Evolutionary conservation across 164 flowering plant genomes (phyloP).

Genomic region (Vitis labrusca): DNA sequence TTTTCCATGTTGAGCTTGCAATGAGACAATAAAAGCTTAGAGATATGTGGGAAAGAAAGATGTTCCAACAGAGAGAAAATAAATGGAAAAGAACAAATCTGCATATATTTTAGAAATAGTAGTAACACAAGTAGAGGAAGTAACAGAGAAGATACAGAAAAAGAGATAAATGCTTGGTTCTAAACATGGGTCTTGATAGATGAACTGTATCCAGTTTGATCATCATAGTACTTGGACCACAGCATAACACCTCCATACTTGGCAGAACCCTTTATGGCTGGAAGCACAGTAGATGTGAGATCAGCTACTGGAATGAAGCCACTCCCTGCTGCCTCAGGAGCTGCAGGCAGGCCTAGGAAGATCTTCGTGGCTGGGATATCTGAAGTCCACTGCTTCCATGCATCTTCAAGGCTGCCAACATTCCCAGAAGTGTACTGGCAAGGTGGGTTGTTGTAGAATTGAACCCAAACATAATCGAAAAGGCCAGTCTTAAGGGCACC

Average conservation of each 20-base stretch:
- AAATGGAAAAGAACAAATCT: too few relatives aligned
- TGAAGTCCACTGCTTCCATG: slow-evolving; percentile 36
- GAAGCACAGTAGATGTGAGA: slow-evolving; percentile 25
- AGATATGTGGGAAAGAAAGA: too few relatives aligned
- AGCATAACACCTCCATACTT: slow-evolving; percentile 44
- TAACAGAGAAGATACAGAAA: too few relatives aligned
- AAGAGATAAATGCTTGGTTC: too few relatives aligned
- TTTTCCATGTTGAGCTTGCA: too few relatives aligned
- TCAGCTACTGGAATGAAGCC: slow-evolving; percentile 30
- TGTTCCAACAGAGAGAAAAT: too few relatives aligned
- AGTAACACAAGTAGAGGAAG: too few relatives aligned
- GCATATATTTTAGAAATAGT: too few relatives aligned
- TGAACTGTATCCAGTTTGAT: slow-evolving; percentile 25
- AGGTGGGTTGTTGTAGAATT: slow-evolving; percentile 40
- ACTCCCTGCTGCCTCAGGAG: slow-evolving; percentile 37
- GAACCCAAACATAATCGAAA: slow-evolving; percentile 36
- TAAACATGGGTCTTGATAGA: slow-evolving; percentile 31
- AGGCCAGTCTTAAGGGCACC: slow-evolving; percentile 33
- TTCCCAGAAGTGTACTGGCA: slow-evolving; percentile 28
- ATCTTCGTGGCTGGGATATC: slow-evolving; percentile 27
- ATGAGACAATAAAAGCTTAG: too few relatives aligned
- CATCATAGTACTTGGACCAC: slow-evolving; percentile 35
- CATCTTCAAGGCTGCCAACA: slow-evolving; percentile 19
- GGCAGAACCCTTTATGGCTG: slow-evolving; percentile 22
- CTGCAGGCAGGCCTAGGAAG: slow-evolving; percentile 37